Percentiles rank a stretch among this genome's conserved stretches.
phyloP scores from a whole-genome alignment of 2,329 filamentous ascomycete species.

The Lachnellula hyalina region DNA sequence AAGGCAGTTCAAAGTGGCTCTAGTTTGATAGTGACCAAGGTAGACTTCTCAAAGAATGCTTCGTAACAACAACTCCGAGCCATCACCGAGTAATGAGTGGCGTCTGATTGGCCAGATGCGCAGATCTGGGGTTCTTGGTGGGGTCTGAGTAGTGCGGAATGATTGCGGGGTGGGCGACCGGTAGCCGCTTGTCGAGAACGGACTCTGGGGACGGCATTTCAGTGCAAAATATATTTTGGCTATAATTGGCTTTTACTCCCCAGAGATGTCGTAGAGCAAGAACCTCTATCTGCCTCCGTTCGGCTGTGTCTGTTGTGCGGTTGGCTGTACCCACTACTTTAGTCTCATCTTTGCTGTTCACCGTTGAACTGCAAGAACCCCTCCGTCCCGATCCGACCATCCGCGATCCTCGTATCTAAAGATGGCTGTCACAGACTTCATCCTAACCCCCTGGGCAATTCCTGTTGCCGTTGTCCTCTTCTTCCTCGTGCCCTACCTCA shows the following conservation, averaged over 20 bases:
- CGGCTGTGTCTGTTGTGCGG: not conserved
- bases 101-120: slow-evolving; percentile 3
- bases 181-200: not conserved
- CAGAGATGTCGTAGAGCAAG: no score
- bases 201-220: slow-evolving; percentile 14
- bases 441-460: slow-evolving; percentile 44
- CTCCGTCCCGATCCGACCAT: no score
- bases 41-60: no score
- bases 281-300: not conserved
- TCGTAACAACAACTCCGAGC: not conserved
- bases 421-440: slow-evolving; percentile 33
- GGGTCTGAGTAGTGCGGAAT: slow-evolving; percentile 5
- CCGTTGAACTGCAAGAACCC: not conserved
- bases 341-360: not conserved
- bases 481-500: slow-evolving; percentile 31
- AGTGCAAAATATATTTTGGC: not conserved
- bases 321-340: no score
- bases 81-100: slow-evolving; percentile 10
- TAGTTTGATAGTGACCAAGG: no score
- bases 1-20: not conserved
- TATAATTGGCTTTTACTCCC: slow-evolving; percentile 10
- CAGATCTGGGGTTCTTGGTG: slow-evolving; percentile 10
- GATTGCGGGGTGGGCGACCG: slow-evolving; percentile 3
- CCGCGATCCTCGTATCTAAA: not conserved
- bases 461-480: slow-evolving; percentile 40